A percentile compares a stretch with the other conserved stretches of the same genome.
phyloP scores from a whole-genome alignment of 352 stramenopile genomes.

The Phytophthora ohioensis region DNA sequence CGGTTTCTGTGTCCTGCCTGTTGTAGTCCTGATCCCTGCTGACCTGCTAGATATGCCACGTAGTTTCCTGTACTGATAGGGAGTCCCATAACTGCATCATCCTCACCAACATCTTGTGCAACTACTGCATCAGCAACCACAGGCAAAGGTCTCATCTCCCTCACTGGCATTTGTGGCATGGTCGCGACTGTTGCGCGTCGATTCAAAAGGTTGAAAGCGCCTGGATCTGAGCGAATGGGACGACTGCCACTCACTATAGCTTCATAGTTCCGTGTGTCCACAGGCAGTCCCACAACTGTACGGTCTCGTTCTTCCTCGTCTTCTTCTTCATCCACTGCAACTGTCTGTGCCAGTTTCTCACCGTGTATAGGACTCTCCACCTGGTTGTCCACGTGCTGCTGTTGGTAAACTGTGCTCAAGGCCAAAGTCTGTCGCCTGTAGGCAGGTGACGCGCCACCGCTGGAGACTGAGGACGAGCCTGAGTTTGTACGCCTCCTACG shows the following conservation, averaged over 20 bases:
- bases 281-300: constrained; percentile 55
- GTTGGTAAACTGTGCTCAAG: constrained; percentile 33
- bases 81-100: constrained; percentile 65
- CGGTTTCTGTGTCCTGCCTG: constrained; percentile 45
- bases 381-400: constrained; percentile 20
- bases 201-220: constrained; percentile 29
- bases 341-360: constrained; percentile 9
- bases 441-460: constrained; percentile 12
- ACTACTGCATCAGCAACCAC: constrained; percentile 11
- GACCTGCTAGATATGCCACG: constrained; percentile 48
- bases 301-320: constrained; percentile 39
- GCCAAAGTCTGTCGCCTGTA: constrained; percentile 25
- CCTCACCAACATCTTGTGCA: constrained; percentile 28
- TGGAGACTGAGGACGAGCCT: constrained; percentile 24
- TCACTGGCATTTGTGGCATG: constrained; percentile 29
- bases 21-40: constrained; percentile 35
- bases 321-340: constrained; percentile 26
- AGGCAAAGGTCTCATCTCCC: constrained; percentile 11
- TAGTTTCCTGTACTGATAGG: constrained; percentile 74
- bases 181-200: constrained; percentile 36
- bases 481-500: constrained; percentile 18
- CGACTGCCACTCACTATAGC: constrained; percentile 43
- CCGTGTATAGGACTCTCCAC: constrained; percentile 6
- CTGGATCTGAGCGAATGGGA: constrained; percentile 34
- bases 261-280: constrained; percentile 62